Base-by-base conservation (phyloP, 1,284 basidiomycete species). In the Neotropicomus parvogracilis region DNA sequence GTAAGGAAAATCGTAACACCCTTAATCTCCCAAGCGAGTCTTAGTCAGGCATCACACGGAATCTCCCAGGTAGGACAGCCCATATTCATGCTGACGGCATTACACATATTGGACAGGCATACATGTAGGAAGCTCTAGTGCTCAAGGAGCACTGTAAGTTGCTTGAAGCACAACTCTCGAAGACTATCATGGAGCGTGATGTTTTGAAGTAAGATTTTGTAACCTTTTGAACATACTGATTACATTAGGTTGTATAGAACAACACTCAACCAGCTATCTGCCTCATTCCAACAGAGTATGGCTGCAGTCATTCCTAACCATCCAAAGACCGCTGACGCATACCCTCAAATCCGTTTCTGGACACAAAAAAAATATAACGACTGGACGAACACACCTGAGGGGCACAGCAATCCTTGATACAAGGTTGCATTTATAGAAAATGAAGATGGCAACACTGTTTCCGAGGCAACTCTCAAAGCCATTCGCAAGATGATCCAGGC, bases 361-460 rank as follows among this genome's bases (percentile, higher is more conserved):
- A 46, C 16, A 0, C 43, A 44, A 17, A 1, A 8, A 0, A 4
- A 34, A 3, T 53, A 34, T 14, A 46, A 48, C 14, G 1, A 29
- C 2, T 53, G 50, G 40, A 49, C 32, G 4, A 41, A 39, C 12
- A 26, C 37, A 1, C 12, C 51, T 2, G 29, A 46, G 28, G 50
- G 41, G 3, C 40, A 49, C 6, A 6, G 4, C 1, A 24, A 53
- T 19, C 2, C 26, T 2, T 13, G 14, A 8, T 54, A 27, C 19
- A 44, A 41, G 16, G 2, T 44, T 6, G 47, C 50, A 0, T 54
- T 33, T 14, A 3, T 54, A 7, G 47, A 54, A 31, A 37, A 53
- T 11, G 38, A 49, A 16, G 7, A 49, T 1, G 53, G 50, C 0
- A 17, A 3, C 0, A 20, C 9, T 2, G 16, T 46, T 6, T 14